Percentiles rank a stretch among this genome's conserved stretches.
phyloP scores from a whole-genome alignment of 768 basidiomycete species.

The Suillus paluster region DNA sequence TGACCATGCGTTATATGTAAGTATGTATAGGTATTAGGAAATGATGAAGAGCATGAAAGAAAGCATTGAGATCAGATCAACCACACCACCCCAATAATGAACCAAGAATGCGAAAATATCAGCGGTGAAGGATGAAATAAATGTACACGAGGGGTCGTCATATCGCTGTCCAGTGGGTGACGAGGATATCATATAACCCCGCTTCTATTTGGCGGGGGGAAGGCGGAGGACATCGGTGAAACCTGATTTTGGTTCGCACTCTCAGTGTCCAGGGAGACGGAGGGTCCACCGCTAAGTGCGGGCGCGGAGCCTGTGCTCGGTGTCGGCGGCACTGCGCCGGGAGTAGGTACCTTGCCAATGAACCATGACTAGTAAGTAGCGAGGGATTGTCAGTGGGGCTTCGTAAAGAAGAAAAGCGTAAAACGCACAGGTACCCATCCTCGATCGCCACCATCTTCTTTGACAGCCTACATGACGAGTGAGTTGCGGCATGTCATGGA shows the following conservation, averaged over 20 bases:
- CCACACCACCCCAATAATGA: conserved; percentile 21
- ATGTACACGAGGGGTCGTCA: conserved; percentile 20
- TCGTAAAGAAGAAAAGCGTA: conserved; percentile 7
- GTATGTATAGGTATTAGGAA: conserved; percentile 7
- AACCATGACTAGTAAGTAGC: conserved; percentile 76
- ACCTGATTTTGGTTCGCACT: conserved; percentile 51
- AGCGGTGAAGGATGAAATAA: conserved; percentile 22
- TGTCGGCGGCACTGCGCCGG: conserved; percentile 47
- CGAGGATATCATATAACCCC: conserved; percentile 20
- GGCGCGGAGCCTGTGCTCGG: conserved; percentile 51
- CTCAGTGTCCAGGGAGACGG: conserved; percentile 38
- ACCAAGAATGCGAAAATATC: conserved; percentile 24
- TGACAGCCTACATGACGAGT: conserved; percentile 69
- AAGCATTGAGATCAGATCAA: conserved; percentile 23
- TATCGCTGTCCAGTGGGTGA: conserved; percentile 1
- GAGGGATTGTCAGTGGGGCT: neutral
- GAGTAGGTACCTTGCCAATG: conserved; percentile 79
- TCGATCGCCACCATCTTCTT: conserved; percentile 90
- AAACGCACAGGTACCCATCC: conserved; percentile 92
- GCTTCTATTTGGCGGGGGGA: conserved; percentile 48
- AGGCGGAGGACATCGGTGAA: conserved; percentile 86
- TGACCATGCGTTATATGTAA: conserved; percentile 6
- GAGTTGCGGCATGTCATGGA: conserved; percentile 14
- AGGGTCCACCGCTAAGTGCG: conserved; percentile 32
- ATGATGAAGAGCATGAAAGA: conserved; percentile 28